Conservation (phyloP, 2,329 filamentous ascomycete species). For the Fusarium scirpi region DNA sequence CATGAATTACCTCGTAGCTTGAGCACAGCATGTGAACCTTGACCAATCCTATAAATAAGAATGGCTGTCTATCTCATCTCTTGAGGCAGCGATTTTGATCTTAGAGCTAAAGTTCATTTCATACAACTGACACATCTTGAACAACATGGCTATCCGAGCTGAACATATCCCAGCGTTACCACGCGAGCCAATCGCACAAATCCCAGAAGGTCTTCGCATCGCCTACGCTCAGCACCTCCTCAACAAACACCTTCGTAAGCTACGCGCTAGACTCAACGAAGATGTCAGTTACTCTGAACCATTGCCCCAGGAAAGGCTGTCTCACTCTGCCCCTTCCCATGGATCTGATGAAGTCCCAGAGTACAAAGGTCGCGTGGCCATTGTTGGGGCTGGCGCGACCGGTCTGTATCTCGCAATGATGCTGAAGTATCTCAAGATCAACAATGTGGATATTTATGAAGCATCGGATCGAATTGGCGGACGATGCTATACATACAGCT, state of each 20-base stretch:
- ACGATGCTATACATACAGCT: conserved; percentile 6
- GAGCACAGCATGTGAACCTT: no score
- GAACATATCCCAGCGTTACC: conserved; percentile 4
- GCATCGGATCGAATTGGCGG: conserved; percentile 25
- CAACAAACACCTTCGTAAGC: background rate
- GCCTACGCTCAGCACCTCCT: conserved; percentile 15
- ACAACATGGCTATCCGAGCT: conserved; percentile 9
- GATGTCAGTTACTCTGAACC: background rate
- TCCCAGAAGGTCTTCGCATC: background rate
- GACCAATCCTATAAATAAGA: background rate
- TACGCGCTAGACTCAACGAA: background rate
- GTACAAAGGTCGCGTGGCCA: conserved; percentile 23
- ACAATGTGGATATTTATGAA: conserved; percentile 31
- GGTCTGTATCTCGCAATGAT: conserved; percentile 37
- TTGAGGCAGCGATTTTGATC: no score
- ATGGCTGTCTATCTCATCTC: accelerated
- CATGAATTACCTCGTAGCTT: background rate
- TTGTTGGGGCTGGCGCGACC: conserved; percentile 23
- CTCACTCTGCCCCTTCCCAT: background rate
- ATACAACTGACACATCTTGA: no score
- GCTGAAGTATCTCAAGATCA: conserved; percentile 21
- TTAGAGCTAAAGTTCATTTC: no score
- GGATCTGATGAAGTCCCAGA: background rate
- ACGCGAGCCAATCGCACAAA: background rate
- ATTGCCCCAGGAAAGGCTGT: background rate